Conservation (phyloP, 2,329 filamentous ascomycete species). For the Fusarium incarnatum region DNA sequence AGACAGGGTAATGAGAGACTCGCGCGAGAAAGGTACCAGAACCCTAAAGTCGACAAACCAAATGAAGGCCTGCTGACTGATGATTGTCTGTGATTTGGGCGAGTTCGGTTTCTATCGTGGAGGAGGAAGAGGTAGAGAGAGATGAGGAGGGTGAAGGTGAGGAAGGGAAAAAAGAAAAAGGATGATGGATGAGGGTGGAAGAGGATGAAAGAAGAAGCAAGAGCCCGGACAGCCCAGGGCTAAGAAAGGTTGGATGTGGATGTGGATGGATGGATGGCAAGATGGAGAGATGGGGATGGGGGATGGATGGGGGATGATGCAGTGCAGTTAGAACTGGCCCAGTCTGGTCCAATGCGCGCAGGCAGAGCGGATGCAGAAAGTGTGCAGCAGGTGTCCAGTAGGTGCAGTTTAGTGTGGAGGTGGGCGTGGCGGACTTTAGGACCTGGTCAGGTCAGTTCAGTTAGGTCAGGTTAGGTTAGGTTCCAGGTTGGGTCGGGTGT, state of each 20-base stretch:
- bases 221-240: constrained; percentile 27
- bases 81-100: constrained; percentile 51
- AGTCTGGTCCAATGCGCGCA: constrained; percentile 9
- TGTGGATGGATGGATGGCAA: constrained; percentile 38
- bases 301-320: constrained; percentile 44
- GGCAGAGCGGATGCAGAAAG: constrained; percentile 7
- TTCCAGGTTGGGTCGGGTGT: constrained; percentile 23
- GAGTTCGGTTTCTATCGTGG: constrained; percentile 54
- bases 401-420: constrained; percentile 40
- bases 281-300: constrained; percentile 44
- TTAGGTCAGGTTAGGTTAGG: neutral
- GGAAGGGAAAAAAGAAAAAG: constrained; percentile 34
- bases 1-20: constrained; percentile 44
- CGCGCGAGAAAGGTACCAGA: constrained; percentile 50
- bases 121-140: constrained; percentile 40
- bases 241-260: constrained; percentile 35
- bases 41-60: constrained; percentile 49
- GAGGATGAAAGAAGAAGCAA: constrained; percentile 43
- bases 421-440: constrained; percentile 41
- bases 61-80: constrained; percentile 49
- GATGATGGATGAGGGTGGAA: constrained; percentile 39
- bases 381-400: constrained; percentile 12
- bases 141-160: constrained; percentile 29
- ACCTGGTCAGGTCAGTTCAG: neutral
- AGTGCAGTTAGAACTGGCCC: constrained; percentile 10